Conservation (phyloP, 2,329 filamentous ascomycete genomes). For the Verticillium zaregamsianum region DNA sequence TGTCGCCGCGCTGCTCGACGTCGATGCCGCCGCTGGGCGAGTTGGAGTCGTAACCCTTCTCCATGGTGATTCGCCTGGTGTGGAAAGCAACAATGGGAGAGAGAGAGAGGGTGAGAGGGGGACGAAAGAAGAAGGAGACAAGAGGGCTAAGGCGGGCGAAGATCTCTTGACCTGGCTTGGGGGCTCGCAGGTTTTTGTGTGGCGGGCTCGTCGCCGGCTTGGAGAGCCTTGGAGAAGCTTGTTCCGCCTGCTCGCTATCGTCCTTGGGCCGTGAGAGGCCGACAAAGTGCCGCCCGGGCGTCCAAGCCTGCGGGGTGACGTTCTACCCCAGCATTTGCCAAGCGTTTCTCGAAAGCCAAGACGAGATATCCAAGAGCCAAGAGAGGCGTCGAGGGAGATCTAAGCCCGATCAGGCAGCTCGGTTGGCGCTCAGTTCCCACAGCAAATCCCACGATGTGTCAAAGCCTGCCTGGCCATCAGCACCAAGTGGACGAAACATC, state of each 20-base stretch:
- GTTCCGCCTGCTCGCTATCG: background rate
- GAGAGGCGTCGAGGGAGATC: background rate
- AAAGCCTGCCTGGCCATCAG: background rate
- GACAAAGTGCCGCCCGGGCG: conserved; percentile 1
- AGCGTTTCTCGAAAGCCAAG: background rate
- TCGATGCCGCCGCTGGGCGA: conserved; percentile 3
- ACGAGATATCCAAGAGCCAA: background rate
- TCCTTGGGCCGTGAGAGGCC: conserved; percentile 1
- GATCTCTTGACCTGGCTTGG: background rate
- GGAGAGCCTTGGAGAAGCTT: conserved; percentile 4
- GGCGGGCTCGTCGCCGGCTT: background rate
- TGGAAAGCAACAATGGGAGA: background rate
- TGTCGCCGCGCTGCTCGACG: conserved; percentile 15
- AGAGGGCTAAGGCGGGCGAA: background rate
- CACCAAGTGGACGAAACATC: background rate
- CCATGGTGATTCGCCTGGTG: background rate
- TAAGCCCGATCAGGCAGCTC: background rate
- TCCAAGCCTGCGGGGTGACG: conserved; percentile 3
- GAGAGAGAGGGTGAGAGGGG: background rate
- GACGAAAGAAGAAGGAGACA: background rate
- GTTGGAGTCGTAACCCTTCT: conserved; percentile 1
- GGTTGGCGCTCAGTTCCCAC: background rate
- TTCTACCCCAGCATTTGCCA: background rate
- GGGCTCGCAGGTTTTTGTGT: background rate
- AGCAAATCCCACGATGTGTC: background rate